Base-by-base conservation (phyloP, 1,139 yeast genomes). In the Pneumocystis canis region DNA sequence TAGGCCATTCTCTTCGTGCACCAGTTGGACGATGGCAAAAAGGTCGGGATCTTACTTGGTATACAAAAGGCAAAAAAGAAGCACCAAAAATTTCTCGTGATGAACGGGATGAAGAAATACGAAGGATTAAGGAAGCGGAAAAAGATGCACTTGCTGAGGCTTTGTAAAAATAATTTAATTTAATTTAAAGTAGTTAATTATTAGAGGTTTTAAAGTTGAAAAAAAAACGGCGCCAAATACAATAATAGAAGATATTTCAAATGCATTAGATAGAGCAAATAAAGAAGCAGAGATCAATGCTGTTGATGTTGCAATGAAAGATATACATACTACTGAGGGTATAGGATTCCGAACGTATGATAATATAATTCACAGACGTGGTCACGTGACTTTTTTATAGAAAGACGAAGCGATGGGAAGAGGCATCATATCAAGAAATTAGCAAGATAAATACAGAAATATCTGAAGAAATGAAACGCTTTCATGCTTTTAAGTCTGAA, bases 1-100 rank as follows among this genome's bases (percentile, higher is more conserved):
- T 71, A 33, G 73, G 73, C 11, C 68, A 69, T 63, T 69, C 71
- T 18, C 60, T 71, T 37, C 71, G 70, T 70, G 73, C 73, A 16
- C 72, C 72, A 5, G 61, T 63, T 1, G 70, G 70, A 11, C 63
- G 72, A 6, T 67, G 72, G 67, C 69, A 67, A 40, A 62, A 66
- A 30, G 66, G 69, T 30, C 65, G 65, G 39, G 73, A 71, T 60
- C 63, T 66, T 35, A 65, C 67, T 14, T 71, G 73, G 73, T 71
- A 70, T 62, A 60, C 69, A 32, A 68, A 68, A 58, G 69, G 66
- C 6, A 63, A 63, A 40, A 39, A 60, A 37, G 62, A 59, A 37
- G 57, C 62, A 30, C 58, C 33, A 58, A 61, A 60, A 28, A 56
- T 60, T 31, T 60, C 57, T 20, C 20, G 56, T 7, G 62, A 60